Evolutionary conservation across 257 asterid species (phyloP), one percentile per base, ranked within the genome.

Genomic region (Nyctanthes arbortristis): DNA sequence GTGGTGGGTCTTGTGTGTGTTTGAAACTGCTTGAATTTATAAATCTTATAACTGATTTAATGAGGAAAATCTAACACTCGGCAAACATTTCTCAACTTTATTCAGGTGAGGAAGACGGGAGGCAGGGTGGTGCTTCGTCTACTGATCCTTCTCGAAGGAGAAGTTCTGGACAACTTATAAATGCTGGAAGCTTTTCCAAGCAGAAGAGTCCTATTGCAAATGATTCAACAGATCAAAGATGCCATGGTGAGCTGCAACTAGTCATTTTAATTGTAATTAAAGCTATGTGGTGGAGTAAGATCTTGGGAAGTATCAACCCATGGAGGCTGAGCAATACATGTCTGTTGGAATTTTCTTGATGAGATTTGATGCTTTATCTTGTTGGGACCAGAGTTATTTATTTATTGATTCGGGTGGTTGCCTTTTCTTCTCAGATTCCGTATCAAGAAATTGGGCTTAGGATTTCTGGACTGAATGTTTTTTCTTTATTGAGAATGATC

Each of bases 21-120:
- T 1, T 64, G 57, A 29, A 37, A 18, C 37, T 3, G 11, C 1
- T 34, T 31, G 33, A 14, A 14, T 67, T n/a, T 55, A 45, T 69
- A 61, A 64, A 57, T 54, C 60, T 45, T 68, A 65, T 71, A 60
- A 66, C 72, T 63, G 77, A n/a, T n/a, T n/a, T n/a, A n/a, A n/a
- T n/a, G n/a, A n/a, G n/a, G n/a, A n/a, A n/a, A n/a, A n/a, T n/a
- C n/a, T n/a, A n/a, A n/a, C n/a, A n/a, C n/a, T n/a, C n/a, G n/a
- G n/a, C n/a, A n/a, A n/a, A 49, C 9, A 20, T 40, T 40, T 49
- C 5, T 49, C 28, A 22, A 9, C 58, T 49, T 22, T 49, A 49
- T 49, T 20, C 83, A 82, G 97, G 88, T 52, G 98, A 90, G 33
- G 96, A 79, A 73, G 96, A 87, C 60, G 90, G 83, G 52, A 87